Evolutionary conservation across 495 filamentous ascomycete genomes (phyloP), one percentile per base, ranked within the genome.

Genomic region (Trichoderma erinaceum): DNA sequence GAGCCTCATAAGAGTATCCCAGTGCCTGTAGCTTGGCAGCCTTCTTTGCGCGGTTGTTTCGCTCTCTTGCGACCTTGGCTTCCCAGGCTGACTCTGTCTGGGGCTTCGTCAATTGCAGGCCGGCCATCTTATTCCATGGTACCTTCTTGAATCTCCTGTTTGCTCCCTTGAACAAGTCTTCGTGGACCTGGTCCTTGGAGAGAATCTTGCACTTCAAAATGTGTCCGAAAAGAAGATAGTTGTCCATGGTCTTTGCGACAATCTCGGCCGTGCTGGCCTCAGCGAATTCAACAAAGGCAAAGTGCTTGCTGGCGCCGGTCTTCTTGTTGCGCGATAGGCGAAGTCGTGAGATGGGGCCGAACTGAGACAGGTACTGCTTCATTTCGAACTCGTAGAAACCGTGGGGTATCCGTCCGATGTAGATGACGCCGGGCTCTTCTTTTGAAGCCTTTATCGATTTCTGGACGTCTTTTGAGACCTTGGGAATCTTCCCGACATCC

Each of bases 381-480:
- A 99, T 97, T 78, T 98, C 89, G 74, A 92, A 86, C 79, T 98
- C 96, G 83, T 92, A 97, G 85, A 99, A 98, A 78, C 96, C 95
- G 70, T 87, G 94, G 25, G 94, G 94, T 64, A 97, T 90, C 65
- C 91, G 90, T 46, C 91, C 93, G 72, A 99, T 81, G 78, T 96
- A 97, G 72, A 97, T 83, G 48, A 94, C 88, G 32, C 93, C 92
- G 1, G 89, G 89, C 61, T 85, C 86, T 66, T 76, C 74, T 58
- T 71, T 72, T 4, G 70, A 68, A n/a, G 67, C 65, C 46, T 71
- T 69, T 25, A 69, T 67, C 8, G 77, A 78, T 75, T 82, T 78
- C 63, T 82, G 80, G 70, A 85, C 81, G 68, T 84, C 78, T 77
- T 88, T 84, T n/a, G 86, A 78, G 70, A 88, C 84, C 76, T 89